These are phyloP conservation scores for Aspergillus transmontanensis DNA, from an alignment of 2,329 filamentous ascomycete genomes.

Conservation along the genomic window DNA sequence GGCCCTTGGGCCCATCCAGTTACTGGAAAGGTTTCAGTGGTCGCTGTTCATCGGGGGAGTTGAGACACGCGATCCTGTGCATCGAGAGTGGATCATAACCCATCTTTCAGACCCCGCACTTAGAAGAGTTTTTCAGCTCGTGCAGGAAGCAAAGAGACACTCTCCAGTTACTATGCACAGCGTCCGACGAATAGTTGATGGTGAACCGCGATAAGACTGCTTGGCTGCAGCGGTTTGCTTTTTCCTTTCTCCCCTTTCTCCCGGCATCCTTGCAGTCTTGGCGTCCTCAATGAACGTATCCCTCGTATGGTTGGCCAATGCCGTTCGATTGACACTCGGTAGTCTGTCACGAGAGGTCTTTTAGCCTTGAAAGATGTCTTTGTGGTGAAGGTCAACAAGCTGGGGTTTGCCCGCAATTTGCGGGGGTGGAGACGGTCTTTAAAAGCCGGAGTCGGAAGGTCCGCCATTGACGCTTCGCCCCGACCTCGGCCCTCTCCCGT, in stretches of 20 bases:
- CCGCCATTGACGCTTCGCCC: not conserved
- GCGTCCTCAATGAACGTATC: not conserved
- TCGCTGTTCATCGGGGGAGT: conserved; percentile 13
- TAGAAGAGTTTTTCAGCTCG: not conserved
- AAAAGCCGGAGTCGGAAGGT: not conserved
- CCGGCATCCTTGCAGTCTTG: not conserved
- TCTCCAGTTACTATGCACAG: conserved; percentile 2
- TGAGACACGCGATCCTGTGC: conserved; percentile 14
- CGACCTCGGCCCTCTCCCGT: conserved; percentile 4
- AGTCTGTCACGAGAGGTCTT: too few species aligned
- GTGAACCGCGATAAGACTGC: not conserved
- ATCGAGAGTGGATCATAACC: conserved; percentile 10
- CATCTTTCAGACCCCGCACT: conserved; percentile 13
- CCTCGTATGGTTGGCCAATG: not conserved
- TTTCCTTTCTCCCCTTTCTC: not conserved
- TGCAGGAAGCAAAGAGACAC: not conserved
- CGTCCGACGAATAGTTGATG: not conserved
- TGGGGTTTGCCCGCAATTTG: not conserved
- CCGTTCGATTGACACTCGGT: too few species aligned
- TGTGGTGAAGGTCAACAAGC: too few species aligned
- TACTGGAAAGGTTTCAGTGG: conserved; percentile 18
- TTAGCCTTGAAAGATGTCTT: too few species aligned
- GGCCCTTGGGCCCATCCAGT: conserved; percentile 6
- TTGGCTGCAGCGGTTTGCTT: not conserved
- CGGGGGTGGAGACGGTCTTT: too few species aligned